Evolutionary conservation across 257 asterid species (phyloP).

Genomic region (Gentiana dahurica): DNA sequence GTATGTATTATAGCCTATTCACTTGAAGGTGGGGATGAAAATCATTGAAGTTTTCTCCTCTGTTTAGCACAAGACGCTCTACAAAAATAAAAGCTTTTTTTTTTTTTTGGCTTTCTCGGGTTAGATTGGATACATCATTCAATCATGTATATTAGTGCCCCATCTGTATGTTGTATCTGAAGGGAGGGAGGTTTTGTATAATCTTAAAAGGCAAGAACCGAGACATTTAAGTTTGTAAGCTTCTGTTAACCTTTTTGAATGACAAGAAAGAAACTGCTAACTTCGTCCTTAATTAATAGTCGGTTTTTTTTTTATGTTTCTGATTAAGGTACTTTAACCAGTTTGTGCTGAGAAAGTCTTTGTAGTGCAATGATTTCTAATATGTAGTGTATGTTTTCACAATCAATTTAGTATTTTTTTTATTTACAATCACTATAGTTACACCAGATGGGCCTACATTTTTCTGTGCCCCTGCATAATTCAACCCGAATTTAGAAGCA

Average conservation of each 20-base stretch:
- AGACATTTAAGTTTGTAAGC: background rate
- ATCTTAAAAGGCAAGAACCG: background rate
- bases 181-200: background rate
- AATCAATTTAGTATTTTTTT: background rate
- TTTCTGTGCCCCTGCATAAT: slow-evolving; percentile 97
- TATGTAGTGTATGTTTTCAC: too few relatives aligned
- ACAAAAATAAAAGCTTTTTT: slow-evolving; percentile 13
- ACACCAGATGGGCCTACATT: slow-evolving; percentile 97
- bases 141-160: slow-evolving; percentile 11
- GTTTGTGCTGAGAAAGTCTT: too few relatives aligned
- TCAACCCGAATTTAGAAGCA: slow-evolving; percentile 61
- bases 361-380: too few relatives aligned
- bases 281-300: background rate
- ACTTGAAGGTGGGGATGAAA: slow-evolving; percentile 23
- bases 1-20: slow-evolving; percentile 5
- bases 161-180: background rate
- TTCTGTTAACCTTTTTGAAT: background rate
- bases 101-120: too few relatives aligned
- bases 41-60: slow-evolving; percentile 21
- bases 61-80: background rate
- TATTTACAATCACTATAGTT: slow-evolving; percentile 57
- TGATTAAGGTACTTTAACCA: background rate
- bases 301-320: background rate
- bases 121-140: slow-evolving; percentile 18
- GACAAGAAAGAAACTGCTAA: too few relatives aligned